Evolutionary conservation across 495 filamentous ascomycete species (phyloP).

Genomic region (Penicillium macrosclerotiorum): DNA sequence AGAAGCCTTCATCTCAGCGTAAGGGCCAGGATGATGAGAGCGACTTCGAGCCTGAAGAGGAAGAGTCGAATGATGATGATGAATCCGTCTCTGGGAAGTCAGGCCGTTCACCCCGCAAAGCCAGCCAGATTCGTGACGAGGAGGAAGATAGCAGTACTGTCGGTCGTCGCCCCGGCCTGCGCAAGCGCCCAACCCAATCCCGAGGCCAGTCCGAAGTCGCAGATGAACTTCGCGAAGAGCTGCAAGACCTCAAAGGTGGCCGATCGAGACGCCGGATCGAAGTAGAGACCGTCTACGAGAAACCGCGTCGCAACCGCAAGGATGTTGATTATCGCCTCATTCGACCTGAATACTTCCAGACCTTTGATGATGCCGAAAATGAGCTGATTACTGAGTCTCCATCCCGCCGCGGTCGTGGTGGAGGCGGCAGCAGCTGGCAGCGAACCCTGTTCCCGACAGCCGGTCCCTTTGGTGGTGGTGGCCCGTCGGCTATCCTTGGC

Average conservation of each 20-base stretch:
- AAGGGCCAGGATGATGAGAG: constrained; percentile 67
- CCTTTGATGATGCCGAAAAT: constrained; percentile 65
- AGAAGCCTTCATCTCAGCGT: constrained; percentile 51
- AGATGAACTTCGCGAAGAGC: constrained; percentile 78
- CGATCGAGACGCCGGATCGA: constrained; percentile 52
- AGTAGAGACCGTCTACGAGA: constrained; percentile 58
- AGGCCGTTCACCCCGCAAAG: constrained; percentile 43
- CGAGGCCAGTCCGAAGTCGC: constrained; percentile 54
- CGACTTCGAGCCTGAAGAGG: constrained; percentile 80
- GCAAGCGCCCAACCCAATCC: constrained; percentile 50
- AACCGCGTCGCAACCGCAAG: constrained; percentile 54
- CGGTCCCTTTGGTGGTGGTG: constrained; percentile 89
- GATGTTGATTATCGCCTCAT: constrained; percentile 73
- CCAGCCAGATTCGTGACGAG: constrained; percentile 39
- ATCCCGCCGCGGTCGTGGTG: constrained; percentile 58
- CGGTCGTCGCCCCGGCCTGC: constrained; percentile 51
- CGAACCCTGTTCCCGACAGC: constrained; percentile 78
- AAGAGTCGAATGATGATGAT: constrained; percentile 64
- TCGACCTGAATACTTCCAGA: constrained; percentile 65
- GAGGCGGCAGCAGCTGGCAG: constrained; percentile 61
- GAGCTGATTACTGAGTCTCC: constrained; percentile 61
- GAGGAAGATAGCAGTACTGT: constrained; percentile 45
- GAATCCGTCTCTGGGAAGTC: constrained; percentile 51
- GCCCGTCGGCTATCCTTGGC: constrained; percentile 67
- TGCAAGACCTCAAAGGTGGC: constrained; percentile 62